Base-by-base conservation (phyloP, 768 basidiomycete genomes). In the Pholiota conissans region DNA sequence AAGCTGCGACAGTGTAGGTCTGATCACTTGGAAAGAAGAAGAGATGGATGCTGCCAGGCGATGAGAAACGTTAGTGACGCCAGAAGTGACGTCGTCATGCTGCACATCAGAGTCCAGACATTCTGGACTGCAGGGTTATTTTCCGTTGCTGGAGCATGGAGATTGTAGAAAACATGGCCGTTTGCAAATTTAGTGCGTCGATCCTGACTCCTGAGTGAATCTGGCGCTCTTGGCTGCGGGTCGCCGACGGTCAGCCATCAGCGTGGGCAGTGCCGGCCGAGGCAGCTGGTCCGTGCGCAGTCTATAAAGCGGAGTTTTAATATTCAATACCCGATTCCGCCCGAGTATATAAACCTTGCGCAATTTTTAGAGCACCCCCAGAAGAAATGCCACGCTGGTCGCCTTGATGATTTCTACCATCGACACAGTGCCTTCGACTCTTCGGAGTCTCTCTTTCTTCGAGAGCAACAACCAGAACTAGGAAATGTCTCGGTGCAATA, bases 321-420 rank as follows among this genome's bases (percentile, higher is more conserved):
- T 46, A 29, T 64, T 59, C 4, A 61, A 57, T 6, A 0, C 14
- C 57, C 60, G 63, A 35, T 29, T 9, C 47, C 62, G 65, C 62
- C 40, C 54, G 24, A 6, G 35, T 66, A 66, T 68, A 69, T 65
- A 71, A 64, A 42, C 24, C 56, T 10, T 22, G 27, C 51, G 56
- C 42, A 32, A 39, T 42, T 20, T 54, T 57, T 55, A 54, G 49
- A 11, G 18, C 53, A 58, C 64, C 57, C n/a, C 62, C 63, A 70
- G 74, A 76, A 76, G 76, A 73, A 67, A 69, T 78, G 77, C 78
- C 77, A 79, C 76, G 77, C 77, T 79, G 76, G 75, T 75, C 74
- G 73, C 66, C 63, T 65, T 67, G 74, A 60, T 60, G 61, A 64
- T 55, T 61, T 55, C 69, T 61, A 79, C 74, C 76, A 70, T 73